Conservation (phyloP, 2,329 filamentous ascomycete genomes). For the Pyrenochaeta sp. region DNA sequence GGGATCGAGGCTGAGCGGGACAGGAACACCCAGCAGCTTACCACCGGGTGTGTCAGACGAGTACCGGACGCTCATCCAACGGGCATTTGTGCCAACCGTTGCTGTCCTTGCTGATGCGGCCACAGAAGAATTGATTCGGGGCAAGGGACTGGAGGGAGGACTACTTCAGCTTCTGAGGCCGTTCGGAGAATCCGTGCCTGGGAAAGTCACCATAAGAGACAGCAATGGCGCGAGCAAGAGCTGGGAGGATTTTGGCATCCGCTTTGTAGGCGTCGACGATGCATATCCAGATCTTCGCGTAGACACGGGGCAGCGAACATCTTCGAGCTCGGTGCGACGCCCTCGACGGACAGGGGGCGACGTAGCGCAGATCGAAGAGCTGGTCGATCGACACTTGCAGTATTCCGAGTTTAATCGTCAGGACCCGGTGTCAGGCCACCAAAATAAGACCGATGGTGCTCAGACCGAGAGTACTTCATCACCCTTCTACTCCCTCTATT, state of each 20-base stretch:
- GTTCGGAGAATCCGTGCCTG: conserved; percentile 87
- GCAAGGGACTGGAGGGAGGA: conserved; percentile 85
- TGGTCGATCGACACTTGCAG: conserved; percentile 80
- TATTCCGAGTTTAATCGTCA: conserved; percentile 70
- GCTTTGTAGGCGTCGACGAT: conserved; percentile 77
- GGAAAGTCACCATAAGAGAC: conserved; percentile 89
- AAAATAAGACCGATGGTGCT: conserved; percentile 45
- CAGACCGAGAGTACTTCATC: conserved; percentile 59
- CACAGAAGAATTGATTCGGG: conserved; percentile 78
- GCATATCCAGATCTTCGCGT: conserved; percentile 53
- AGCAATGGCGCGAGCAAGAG: conserved; percentile 83
- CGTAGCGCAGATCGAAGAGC: conserved; percentile 77
- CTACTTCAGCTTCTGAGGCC: conserved; percentile 87
- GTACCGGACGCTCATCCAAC: conserved; percentile 73
- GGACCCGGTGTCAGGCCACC: conserved; percentile 51
- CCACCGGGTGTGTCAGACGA: conserved; percentile 61
- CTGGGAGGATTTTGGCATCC: conserved; percentile 89
- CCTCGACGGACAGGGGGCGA: conserved; percentile 58
- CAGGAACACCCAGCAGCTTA: conserved; percentile 49
- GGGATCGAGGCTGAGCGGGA: conserved; percentile 45
- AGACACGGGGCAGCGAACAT: conserved; percentile 31
- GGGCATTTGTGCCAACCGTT: conserved; percentile 88
- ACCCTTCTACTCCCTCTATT: conserved; percentile 84
- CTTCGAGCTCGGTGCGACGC: conserved; percentile 36
- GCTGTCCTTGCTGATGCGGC: conserved; percentile 87